These are phyloP conservation scores for Spathaspora sp. DNA, from an alignment of 1,139 yeast species.

Conservation along the genomic window DNA sequence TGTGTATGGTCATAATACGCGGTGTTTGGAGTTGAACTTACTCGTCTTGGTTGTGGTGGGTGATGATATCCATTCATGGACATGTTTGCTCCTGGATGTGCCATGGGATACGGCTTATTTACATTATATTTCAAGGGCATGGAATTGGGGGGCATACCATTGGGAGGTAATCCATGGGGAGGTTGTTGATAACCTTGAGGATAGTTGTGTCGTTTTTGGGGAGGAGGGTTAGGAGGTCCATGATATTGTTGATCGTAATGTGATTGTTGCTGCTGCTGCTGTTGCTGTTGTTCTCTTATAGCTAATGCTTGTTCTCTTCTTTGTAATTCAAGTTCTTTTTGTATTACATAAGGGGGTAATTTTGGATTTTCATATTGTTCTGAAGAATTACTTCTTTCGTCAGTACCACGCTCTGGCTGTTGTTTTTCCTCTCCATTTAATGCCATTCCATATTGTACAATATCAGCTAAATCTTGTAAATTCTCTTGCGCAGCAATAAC, in stretches of 20 bases:
- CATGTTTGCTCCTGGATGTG: not conserved
- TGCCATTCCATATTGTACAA: slow-evolving; percentile 38
- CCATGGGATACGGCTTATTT: not conserved
- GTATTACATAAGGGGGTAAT: slow-evolving; percentile 17
- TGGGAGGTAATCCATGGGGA: slow-evolving; percentile 40
- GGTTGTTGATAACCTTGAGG: slow-evolving; percentile 30
- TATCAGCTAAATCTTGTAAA: slow-evolving; percentile 45
- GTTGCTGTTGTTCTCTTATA: slow-evolving; percentile 30
- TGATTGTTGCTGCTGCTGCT: slow-evolving; percentile 11
- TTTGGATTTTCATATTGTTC: not conserved
- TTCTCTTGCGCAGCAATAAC: slow-evolving; percentile 21
- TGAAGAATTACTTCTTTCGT: not conserved
- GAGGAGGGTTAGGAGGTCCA: slow-evolving; percentile 8
- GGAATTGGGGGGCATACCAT: slow-evolving; percentile 24
- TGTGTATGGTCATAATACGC: slow-evolving; percentile 14
- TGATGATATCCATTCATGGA: slow-evolving; percentile 11
- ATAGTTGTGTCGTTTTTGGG: slow-evolving; percentile 17
- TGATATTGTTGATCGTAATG: slow-evolving; percentile 9
- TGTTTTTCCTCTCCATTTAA: slow-evolving; percentile 20
- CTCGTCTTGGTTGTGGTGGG: slow-evolving; percentile 8
- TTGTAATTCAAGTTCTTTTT: slow-evolving; percentile 42
- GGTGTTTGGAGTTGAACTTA: slow-evolving; percentile 7
- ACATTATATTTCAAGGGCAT: not conserved
- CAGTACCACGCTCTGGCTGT: not conserved
- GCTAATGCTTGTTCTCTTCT: slow-evolving; percentile 45